Conservation (phyloP, 2,329 filamentous ascomycete genomes). For the Cladophialophora carrionii region DNA sequence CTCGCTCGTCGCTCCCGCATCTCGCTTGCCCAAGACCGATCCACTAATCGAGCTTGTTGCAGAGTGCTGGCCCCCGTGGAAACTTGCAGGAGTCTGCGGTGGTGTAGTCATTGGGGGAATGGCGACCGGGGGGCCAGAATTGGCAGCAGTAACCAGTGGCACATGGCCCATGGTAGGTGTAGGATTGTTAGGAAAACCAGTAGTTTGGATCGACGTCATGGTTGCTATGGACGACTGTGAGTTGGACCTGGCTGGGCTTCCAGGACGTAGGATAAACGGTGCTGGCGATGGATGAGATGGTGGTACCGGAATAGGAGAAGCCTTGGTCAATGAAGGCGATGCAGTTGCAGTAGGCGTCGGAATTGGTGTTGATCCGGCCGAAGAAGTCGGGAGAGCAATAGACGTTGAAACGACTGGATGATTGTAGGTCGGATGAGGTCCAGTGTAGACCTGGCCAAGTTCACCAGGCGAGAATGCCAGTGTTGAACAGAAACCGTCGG, state of each 20-base stretch:
- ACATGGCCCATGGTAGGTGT: constrained; percentile 76
- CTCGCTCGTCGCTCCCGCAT: constrained; percentile 48
- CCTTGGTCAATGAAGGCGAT: constrained; percentile 60
- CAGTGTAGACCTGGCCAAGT: constrained; percentile 78
- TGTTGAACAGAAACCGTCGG: constrained; percentile 94
- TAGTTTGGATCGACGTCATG: constrained; percentile 51
- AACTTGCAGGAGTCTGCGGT: constrained; percentile 75
- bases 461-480: constrained; percentile 83
- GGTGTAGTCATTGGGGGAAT: constrained; percentile 79
- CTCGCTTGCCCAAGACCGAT: constrained; percentile 59
- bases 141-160: constrained; percentile 74
- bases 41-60: constrained; percentile 58
- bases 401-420: constrained; percentile 41
- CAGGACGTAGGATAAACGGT: constrained; percentile 61
- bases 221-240: constrained; percentile 80
- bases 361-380: constrained; percentile 64
- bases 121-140: constrained; percentile 57
- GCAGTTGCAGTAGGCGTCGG: constrained; percentile 71
- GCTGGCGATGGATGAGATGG: constrained; percentile 60
- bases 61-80: constrained; percentile 52
- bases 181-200: constrained; percentile 70
- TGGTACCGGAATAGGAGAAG: constrained; percentile 63
- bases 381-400: constrained; percentile 45
- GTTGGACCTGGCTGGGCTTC: constrained; percentile 82
- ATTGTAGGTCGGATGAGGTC: constrained; percentile 57